Base-by-base conservation (phyloP, 208 protist genomes). In the Leishmania tropica region DNA sequence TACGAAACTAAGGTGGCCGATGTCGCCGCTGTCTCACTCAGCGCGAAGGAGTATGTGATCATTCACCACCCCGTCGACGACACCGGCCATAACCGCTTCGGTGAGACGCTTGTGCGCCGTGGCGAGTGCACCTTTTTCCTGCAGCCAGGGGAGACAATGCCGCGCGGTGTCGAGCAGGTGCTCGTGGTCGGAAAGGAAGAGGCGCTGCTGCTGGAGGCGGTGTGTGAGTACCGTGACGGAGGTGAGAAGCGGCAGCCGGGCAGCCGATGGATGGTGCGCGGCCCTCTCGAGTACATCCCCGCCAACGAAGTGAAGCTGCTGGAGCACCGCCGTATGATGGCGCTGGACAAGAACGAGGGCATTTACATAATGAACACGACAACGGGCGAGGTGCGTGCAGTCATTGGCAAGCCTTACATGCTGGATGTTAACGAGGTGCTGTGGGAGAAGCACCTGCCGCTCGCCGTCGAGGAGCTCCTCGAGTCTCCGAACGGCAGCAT, bases 331-430 rank as follows among this genome's bases (percentile, higher is more conserved):
- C 75, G 84, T 51, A 82, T 96, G 4, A 99, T 99, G 51, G 89
- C 98, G 60, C 91, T 99, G 24, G 97, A 99, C 83, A 94, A 98
- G 71, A 99, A 99, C 89, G 98, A 99, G 86, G 99, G 98, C 79
- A 95, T 99, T 72, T 99, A 99, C 84, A 96, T 99, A 19, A 94
- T 97, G 85, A 93, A 99, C 88, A 93, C 81, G 4, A 89, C 79
- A 28, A 98, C 97, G 0, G 98, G 98, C 60, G 83, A 94, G 62
- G 97, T 99, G 35, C 87, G 92, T 24, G 83, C 94, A 28, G 93
- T 99, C 37, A 90, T 93, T 67, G 98, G 98, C 28, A 58, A 93
- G 80, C 91, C 97, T 7, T 99, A 99, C 87, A 97, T 99, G 97
- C 93, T 97, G 28, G 93, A 88, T 54, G 93, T 97, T 62, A 87